Evolutionary conservation across 129 eudicot species (phyloP), one percentile per base, ranked within the genome.

Genomic region (Scalesia atractyloides): DNA sequence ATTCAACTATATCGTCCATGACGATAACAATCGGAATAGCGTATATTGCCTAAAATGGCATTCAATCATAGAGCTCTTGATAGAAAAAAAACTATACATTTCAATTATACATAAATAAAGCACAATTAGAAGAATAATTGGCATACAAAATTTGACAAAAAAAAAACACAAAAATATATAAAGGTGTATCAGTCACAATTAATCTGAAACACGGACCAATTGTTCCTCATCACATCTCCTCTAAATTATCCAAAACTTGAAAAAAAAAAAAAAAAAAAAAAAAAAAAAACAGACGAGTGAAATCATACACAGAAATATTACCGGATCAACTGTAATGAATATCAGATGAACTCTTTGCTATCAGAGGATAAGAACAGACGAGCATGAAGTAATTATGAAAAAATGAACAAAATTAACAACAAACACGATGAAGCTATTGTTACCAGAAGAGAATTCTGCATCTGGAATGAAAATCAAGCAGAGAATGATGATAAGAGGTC

Each of bases 131-230:
- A 5, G 44, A 39, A 39, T 9, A 3, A 39, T 39, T 39, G 44
- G 30, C 30, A 2, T 30, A 30, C 34, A 30, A 30, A 2, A 30
- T 30, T 30, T 30, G 34, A 30, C 7, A 5, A 3, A 41, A 17
- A 17, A 75, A 24, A 86, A 82, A 88, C 84, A 82, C 92, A 84
- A 88, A 82, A 80, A 36, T 84, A 82, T 90, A 84, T 82, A n/a
- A 70, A n/a, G 58, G 70, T 74, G 84, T 86, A 57, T 86, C 87
- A 76, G 84, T 80, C 89, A 75, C 78, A 76, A 62, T 76, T 76
- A 15, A 86, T 89, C 92, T 80, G 96, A 86, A 89, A 89, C 96
- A 89, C 96, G 96, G 96, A 89, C 96, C 96, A 89, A 72, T 79
- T 47, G 63, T 20, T 82, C 53, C 20, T 86, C 92, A 84, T 89